Percentiles rank a stretch among this genome's conserved stretches.
Conservation (phyloP, 2,329 filamentous ascomycete species). For the Trichoderma arundinaceum region DNA sequence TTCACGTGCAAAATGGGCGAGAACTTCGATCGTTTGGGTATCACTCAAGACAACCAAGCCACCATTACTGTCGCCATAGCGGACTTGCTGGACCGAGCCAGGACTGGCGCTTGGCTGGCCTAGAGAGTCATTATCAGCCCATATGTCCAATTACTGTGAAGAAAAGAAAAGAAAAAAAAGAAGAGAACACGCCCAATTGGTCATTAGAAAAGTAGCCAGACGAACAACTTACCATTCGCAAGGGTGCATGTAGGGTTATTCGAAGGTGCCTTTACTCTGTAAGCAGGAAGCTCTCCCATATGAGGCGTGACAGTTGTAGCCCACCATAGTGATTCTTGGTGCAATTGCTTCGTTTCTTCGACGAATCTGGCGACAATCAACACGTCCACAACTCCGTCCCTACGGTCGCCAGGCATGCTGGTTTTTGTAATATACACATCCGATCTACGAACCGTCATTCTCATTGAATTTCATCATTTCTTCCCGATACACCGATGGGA, state of each 20-base stretch:
- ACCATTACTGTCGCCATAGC: constrained; percentile 17
- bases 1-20: constrained; percentile 24
- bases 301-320: too few relatives aligned
- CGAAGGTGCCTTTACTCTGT: neutral
- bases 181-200: neutral
- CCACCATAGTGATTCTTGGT: neutral
- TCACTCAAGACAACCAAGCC: constrained; percentile 24
- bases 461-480: constrained; percentile 8
- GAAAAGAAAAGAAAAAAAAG: neutral
- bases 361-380: neutral
- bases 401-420: neutral
- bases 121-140: neutral
- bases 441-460: neutral
- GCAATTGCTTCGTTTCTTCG: neutral
- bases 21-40: constrained; percentile 20
- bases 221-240: constrained; percentile 7
- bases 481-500: neutral
- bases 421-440: constrained; percentile 13
- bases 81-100: constrained; percentile 13
- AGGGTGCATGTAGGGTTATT: constrained; percentile 6
- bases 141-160: neutral
- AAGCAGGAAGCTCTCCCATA: neutral
- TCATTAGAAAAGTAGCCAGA: too few relatives aligned
- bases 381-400: neutral
- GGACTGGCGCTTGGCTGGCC: constrained; percentile 22